Conservation (phyloP, 176 grass and related monocot genomes). For the Hordeum vulgare region DNA sequence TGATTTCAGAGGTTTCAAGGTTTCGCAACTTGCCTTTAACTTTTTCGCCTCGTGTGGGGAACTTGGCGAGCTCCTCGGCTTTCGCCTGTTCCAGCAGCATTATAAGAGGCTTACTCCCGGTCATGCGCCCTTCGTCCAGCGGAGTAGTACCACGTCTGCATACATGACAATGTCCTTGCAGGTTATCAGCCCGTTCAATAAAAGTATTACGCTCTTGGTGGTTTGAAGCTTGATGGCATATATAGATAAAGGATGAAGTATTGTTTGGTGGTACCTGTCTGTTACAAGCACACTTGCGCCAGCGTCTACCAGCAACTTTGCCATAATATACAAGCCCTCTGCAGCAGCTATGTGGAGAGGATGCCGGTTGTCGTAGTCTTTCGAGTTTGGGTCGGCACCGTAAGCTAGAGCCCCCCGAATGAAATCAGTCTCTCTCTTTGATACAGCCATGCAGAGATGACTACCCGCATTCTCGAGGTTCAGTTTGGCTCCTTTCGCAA, state of each 20-base stretch:
- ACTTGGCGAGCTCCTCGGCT: constrained; percentile 55
- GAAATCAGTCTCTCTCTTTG: constrained; percentile 71
- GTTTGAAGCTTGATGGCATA: not conserved
- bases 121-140: constrained; percentile 60
- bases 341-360: constrained; percentile 91
- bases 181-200: not conserved
- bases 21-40: constrained; percentile 25
- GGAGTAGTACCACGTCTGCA: constrained; percentile 75
- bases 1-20: not conserved
- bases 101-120: constrained; percentile 54
- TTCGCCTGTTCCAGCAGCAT: constrained; percentile 62
- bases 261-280: constrained; percentile 49
- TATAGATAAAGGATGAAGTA: not conserved
- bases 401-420: constrained; percentile 54
- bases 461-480: constrained; percentile 59
- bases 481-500: constrained; percentile 52
- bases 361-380: constrained; percentile 80
- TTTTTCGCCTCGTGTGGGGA: constrained; percentile 49
- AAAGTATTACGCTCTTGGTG: too few species aligned
- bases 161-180: not conserved
- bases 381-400: constrained; percentile 62
- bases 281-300: constrained; percentile 75
- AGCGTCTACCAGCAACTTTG: constrained; percentile 67
- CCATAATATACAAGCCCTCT: constrained; percentile 70
- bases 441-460: constrained; percentile 62